Evolutionary conservation across 768 basidiomycete genomes (phyloP), one percentile per base, ranked within the genome.

Genomic region (Pulveroboletus sp.): DNA sequence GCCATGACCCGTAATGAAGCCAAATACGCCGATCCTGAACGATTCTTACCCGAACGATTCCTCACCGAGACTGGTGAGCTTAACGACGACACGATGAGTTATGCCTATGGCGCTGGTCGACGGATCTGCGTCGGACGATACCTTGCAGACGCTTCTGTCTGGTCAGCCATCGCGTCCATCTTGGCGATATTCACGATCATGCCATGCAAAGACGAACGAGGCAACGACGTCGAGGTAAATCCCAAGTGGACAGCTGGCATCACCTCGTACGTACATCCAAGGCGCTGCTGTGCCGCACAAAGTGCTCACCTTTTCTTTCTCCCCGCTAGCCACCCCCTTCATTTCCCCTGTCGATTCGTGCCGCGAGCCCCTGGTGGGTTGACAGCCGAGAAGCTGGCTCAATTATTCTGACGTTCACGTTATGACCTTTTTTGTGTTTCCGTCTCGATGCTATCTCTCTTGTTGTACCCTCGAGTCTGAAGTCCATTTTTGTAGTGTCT

Each of bases 81-180:
- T 29, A 67, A 64, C 20, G 42, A 57, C 9, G 71, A 72, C 39
- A 65, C 61, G n/a, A 32, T 68, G 19, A 50, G 42, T 10, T 63
- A 63, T 45, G 62, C 43, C 8, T 74, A 63, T 45, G 73, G 73
- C 8, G 71, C 68, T 27, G 73, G 73, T 2, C 60, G 73, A 44
- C 57, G 71, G 44, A 56, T 68, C 8, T 68, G 64, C 26, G 71
- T 75, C n/a, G 79, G 77, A 6, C 61, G 68, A 22, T 47, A 72
- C 39, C 57, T 80, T 32, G 76, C 72, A 5, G 72, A 76, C 17
- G 64, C 70, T 1, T 73, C 70, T 14, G 14, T 76, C 23, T 71
- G 69, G 60, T 62, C 68, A 12, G 67, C 71, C 5, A 68, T 69
- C 23, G 62, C 58, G 31, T 49, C 62, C 26, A 57, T 68, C 11